Conservation (phyloP, 2,329 filamentous ascomycete genomes). For the Pseudogymnoascus verrucosus region DNA sequence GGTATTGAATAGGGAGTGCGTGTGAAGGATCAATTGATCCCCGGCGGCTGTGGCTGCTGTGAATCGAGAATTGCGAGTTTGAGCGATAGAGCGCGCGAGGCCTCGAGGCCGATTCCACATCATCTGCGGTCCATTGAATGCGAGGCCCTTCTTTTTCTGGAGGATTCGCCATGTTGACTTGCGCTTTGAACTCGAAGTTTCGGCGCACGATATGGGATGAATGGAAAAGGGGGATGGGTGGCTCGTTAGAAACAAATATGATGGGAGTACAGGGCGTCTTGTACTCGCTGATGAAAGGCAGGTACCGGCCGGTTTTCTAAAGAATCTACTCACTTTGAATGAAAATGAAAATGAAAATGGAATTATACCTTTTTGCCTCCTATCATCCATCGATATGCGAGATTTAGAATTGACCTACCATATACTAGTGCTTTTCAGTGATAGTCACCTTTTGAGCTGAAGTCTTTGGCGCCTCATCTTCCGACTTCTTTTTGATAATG, state of each 20-base stretch:
- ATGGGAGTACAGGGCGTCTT: neutral
- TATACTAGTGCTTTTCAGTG: neutral
- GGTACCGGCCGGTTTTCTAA: neutral
- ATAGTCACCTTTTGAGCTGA: neutral
- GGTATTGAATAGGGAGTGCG: slow-evolving; percentile 45
- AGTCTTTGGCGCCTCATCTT: neutral
- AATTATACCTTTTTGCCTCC: neutral
- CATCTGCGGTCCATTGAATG: slow-evolving; percentile 21
- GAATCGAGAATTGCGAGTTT: slow-evolving; percentile 24
- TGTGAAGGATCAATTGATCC: slow-evolving; percentile 33
- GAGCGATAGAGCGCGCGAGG: slow-evolving; percentile 19
- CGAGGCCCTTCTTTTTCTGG: slow-evolving; percentile 11
- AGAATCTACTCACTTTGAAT: neutral
- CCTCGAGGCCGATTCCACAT: slow-evolving; percentile 19
- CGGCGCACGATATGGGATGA: neutral
- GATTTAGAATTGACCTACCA: neutral
- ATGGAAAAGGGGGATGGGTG: neutral
- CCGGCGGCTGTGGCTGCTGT: slow-evolving; percentile 23
- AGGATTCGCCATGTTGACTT: neutral
- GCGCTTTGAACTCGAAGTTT: neutral
- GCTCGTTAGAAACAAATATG: neutral
- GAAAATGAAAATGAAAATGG: neutral
- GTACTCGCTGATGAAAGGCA: neutral
- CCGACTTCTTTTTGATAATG: neutral
- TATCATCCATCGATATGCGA: neutral